Base-by-base conservation (phyloP, 179 eudicot genomes). In the Pouteria campechiana region DNA sequence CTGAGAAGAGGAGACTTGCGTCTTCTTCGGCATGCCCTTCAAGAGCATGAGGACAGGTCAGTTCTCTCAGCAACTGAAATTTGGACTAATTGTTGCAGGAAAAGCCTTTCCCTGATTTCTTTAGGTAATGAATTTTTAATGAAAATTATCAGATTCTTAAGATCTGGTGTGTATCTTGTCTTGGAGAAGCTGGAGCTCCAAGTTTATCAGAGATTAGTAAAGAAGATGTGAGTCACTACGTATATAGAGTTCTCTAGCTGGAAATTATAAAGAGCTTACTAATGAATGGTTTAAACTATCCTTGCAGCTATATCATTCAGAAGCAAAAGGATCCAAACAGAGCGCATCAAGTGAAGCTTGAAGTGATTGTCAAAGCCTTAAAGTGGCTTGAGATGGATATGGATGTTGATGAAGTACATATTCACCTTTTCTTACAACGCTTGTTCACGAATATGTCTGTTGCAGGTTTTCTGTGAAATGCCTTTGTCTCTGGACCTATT, bases 341-440 rank as follows among this genome's bases (percentile, higher is more conserved):
- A 64, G 97, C 86, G 24, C 97, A 89, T 73, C 97, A 81, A 55
- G 64, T 89, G 50, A 89, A 89, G 54, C 51, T 89, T 57, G 97
- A 85, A 40, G 73, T 81, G 13, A 75, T 89, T 43, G 93, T 76
- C 31, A 89, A 64, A 65, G 93, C 90, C 24, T 41, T 89, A 49
- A 89, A 76, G 60, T 89, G 97, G 97, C 97, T 78, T 36, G 90
- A 85, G 50, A 81, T 88, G 57, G 85, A 88, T 52, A 84, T 88
- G 88, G 94, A 88, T 63, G 56, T 85, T 37, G 97, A 89, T 31
- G 97, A 89, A 95, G 97, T 89, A 56, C 30, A 4, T 38, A 16
- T 22, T 44, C 11, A 33, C 21, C 44, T 17, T n/a, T n/a, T n/a
- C n/a, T n/a, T n/a, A n/a, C n/a, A n/a, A 13, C 4, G 16, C 9